A percentile compares a stretch with the other conserved stretches of the same genome.
phyloP scores from a whole-genome alignment of 2,329 filamentous ascomycete genomes.

The Stagonosporopsis chrysanthemi region DNA sequence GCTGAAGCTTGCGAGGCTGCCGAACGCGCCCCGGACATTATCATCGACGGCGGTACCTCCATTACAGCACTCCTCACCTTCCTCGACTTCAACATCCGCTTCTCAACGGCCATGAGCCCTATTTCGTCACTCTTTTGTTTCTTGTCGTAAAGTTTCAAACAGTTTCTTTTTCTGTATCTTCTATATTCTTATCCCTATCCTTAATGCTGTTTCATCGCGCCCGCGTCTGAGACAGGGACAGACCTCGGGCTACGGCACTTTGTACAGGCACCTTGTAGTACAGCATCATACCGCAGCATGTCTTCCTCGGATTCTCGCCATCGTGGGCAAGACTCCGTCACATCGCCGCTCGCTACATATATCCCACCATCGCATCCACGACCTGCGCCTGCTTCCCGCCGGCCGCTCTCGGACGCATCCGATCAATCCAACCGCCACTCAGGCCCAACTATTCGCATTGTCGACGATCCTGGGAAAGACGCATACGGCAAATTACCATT shows the following conservation, averaged over 20 bases:
- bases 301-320: constrained; percentile 35
- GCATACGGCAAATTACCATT: constrained; percentile 52
- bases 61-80: constrained; percentile 39
- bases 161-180: constrained; percentile 30
- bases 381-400: constrained; percentile 44
- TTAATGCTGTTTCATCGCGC: constrained; percentile 43
- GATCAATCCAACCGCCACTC: constrained; percentile 48
- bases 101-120: constrained; percentile 47
- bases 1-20: not conserved
- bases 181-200: constrained; percentile 29
- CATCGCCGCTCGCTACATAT: constrained; percentile 40
- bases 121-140: constrained; percentile 46
- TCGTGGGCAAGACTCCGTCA: constrained; percentile 33
- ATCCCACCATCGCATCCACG: constrained; percentile 35
- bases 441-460: constrained; percentile 52
- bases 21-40: constrained; percentile 30
- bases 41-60: constrained; percentile 28
- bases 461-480: constrained; percentile 46
- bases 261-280: constrained; percentile 28
- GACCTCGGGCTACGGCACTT: constrained; percentile 31
- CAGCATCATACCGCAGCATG: constrained; percentile 38
- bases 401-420: constrained; percentile 50
- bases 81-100: constrained; percentile 36
- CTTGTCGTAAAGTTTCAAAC: constrained; percentile 33
- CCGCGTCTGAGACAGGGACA: constrained; percentile 26